phyloP scores from a whole-genome alignment of 768 basidiomycete species.

The Kwoniella europaea region DNA sequence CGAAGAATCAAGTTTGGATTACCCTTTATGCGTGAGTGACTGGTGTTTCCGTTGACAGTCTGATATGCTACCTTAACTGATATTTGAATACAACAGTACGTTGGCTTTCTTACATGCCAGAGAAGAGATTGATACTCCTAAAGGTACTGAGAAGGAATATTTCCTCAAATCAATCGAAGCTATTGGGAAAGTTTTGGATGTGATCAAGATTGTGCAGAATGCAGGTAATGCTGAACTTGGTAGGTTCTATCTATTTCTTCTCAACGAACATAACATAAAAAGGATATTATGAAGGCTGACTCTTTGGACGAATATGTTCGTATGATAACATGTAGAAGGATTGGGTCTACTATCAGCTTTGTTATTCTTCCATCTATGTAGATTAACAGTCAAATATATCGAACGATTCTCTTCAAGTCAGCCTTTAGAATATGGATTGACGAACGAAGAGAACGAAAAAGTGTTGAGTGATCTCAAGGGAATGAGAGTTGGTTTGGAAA shows the following conservation, averaged over 20 bases:
- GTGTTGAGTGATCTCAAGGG: not conserved
- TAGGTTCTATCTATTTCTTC: no score
- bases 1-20: conserved; percentile 29
- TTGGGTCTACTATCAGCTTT: not conserved
- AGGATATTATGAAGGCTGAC: no score
- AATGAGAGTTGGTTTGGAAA: conserved; percentile 2
- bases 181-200: conserved; percentile 25
- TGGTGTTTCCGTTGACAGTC: not conserved
- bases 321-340: conserved; percentile 6
- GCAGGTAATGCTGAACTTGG: conserved; percentile 23
- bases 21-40: conserved; percentile 18
- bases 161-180: conserved; percentile 15
- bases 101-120: conserved; percentile 29
- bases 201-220: conserved; percentile 22
- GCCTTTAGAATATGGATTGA: not conserved
- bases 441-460: not conserved
- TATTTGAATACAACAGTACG: not conserved
- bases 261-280: no score
- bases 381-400: conserved; percentile 11
- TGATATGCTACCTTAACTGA: not conserved
- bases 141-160: conserved; percentile 10
- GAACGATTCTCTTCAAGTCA: not conserved
- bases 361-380: not conserved
- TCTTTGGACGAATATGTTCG: no score
- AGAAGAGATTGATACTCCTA: conserved; percentile 24